These are phyloP conservation scores for Cladosporium sp. DNA, from an alignment of 2,329 filamentous ascomycete species.

Conservation along the genomic window DNA sequence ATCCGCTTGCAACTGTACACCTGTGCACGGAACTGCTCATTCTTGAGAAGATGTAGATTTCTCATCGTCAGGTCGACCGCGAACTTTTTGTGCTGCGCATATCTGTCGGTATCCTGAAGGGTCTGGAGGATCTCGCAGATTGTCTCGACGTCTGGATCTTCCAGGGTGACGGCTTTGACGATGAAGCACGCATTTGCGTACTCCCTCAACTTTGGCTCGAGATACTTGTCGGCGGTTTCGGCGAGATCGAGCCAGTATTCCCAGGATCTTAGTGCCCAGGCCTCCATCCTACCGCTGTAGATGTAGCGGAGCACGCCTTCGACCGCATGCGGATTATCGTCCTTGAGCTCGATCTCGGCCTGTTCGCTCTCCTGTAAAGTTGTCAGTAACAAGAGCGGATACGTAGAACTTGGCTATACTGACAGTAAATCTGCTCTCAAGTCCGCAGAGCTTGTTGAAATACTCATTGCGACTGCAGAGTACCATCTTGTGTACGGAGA, in stretches of 20 bases:
- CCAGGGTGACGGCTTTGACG: not conserved
- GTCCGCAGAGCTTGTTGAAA: slow-evolving; percentile 1
- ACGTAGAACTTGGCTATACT: not conserved
- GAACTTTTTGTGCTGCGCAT: not conserved
- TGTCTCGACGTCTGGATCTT: not conserved
- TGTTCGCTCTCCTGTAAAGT: slow-evolving; percentile 1
- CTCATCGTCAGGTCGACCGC: not conserved
- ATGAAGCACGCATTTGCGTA: not conserved
- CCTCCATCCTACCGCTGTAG: not conserved
- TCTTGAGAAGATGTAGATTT: not conserved
- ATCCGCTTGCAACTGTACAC: not conserved
- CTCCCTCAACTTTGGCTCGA: not conserved
- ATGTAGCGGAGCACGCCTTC: not conserved
- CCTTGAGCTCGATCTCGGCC: not conserved
- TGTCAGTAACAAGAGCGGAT: not conserved
- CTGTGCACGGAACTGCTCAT: not conserved
- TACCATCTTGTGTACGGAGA: slow-evolving; percentile 6
- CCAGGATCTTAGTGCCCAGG: not conserved
- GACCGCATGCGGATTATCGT: not conserved
- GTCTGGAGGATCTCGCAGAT: not conserved
- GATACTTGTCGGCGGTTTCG: slow-evolving; percentile 8
- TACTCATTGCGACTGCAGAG: slow-evolving; percentile 7
- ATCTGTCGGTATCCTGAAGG: not conserved
- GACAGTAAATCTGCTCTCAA: slow-evolving; percentile 6
- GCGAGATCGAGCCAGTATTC: not conserved